These are phyloP conservation scores for Phellinidium pouzarii DNA, from an alignment of 1,284 basidiomycete species.

Conservation along the genomic window DNA sequence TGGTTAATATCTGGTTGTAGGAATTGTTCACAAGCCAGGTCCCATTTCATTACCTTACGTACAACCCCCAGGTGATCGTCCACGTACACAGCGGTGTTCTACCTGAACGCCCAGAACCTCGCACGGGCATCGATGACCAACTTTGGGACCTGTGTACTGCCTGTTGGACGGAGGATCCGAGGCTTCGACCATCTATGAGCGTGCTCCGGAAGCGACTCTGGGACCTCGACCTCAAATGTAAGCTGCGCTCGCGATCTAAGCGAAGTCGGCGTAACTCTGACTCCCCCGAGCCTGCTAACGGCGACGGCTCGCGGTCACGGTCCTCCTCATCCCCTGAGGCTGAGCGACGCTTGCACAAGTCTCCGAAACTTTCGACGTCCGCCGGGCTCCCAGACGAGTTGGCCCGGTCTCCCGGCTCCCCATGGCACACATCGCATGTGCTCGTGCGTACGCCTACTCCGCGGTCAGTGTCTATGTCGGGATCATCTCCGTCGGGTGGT, in stretches of 20 bases:
- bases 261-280: background rate
- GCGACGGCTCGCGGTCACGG: background rate
- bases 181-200: slow-evolving; percentile 9
- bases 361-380: slow-evolving; percentile 9
- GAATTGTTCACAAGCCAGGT: slow-evolving; percentile 15
- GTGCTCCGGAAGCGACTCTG: slow-evolving; percentile 15
- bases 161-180: slow-evolving; percentile 12
- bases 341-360: slow-evolving; percentile 14
- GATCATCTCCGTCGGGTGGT: background rate
- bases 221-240: slow-evolving; percentile 15
- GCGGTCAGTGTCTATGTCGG: background rate
- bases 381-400: slow-evolving; percentile 8
- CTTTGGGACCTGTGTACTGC: slow-evolving; percentile 14
- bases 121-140: slow-evolving; percentile 6
- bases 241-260: background rate
- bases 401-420: slow-evolving; percentile 4
- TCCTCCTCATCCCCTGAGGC: background rate
- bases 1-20: background rate
- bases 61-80: slow-evolving; percentile 13
- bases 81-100: slow-evolving; percentile 6
- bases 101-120: slow-evolving; percentile 5
- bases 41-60: slow-evolving; percentile 10
- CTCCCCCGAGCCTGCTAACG: background rate
- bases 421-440: background rate
- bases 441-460: slow-evolving; percentile 10